phyloP scores from a whole-genome alignment of 2,329 filamentous ascomycete species.

The Monosporascus sp. region DNA sequence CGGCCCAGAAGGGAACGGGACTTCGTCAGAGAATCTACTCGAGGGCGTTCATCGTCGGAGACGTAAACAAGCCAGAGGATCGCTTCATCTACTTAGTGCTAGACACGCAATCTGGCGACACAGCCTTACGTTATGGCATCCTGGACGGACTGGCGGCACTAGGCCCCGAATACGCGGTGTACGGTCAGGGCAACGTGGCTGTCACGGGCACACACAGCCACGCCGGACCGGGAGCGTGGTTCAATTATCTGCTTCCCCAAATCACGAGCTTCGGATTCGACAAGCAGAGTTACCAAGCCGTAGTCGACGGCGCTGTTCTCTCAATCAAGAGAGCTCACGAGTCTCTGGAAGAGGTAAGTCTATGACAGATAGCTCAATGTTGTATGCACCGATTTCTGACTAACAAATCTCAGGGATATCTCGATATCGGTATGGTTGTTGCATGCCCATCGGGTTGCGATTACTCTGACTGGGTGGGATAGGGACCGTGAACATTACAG shows the following conservation, averaged over 20 bases:
- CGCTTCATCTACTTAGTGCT: slow-evolving; percentile 82
- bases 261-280: slow-evolving; percentile 83
- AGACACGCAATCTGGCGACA: slow-evolving; percentile 83
- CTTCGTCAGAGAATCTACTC: slow-evolving; percentile 82
- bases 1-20: slow-evolving; percentile 74
- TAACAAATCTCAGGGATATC: slow-evolving; percentile 13
- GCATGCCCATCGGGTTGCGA: neutral
- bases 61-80: slow-evolving; percentile 57
- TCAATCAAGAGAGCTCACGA: slow-evolving; percentile 78
- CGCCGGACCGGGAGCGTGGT: slow-evolving; percentile 82
- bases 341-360: slow-evolving; percentile 45
- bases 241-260: slow-evolving; percentile 87
- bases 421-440: slow-evolving; percentile 12
- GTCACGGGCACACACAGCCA: slow-evolving; percentile 89
- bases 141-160: slow-evolving; percentile 64
- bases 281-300: slow-evolving; percentile 78
- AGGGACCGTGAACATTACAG: slow-evolving; percentile 52
- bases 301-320: slow-evolving; percentile 76
- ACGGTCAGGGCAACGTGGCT: slow-evolving; percentile 76
- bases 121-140: slow-evolving; percentile 78
- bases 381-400: neutral
- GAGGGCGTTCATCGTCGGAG: slow-evolving; percentile 80
- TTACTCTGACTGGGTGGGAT: slow-evolving; percentile 7
- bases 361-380: neutral
- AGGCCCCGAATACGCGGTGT: slow-evolving; percentile 68